Percentiles rank a stretch among this genome's conserved stretches.
Conservation (phyloP, 805 yeast species). For the Tetrapisispora iriomotensis region DNA sequence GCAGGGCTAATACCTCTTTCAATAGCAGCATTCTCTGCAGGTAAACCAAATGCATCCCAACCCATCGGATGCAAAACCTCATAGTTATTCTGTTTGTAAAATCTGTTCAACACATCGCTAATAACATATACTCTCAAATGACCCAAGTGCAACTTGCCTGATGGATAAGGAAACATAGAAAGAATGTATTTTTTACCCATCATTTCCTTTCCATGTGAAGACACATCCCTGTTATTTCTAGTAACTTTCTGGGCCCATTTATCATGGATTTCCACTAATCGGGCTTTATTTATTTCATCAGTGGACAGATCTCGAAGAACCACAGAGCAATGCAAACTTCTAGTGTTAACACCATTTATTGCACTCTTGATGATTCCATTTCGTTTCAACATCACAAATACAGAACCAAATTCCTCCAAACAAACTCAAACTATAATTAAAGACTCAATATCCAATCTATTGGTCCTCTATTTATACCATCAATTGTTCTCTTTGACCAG, state of each 20-base stretch:
- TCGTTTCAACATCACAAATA: too few relatives aligned
- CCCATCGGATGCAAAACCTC: constrained; percentile 94
- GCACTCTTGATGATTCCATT: not conserved
- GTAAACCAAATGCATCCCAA: constrained; percentile 98
- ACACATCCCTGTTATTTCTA: constrained; percentile 9
- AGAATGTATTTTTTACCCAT: constrained; percentile 40
- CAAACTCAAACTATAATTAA: not conserved
- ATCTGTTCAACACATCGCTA: constrained; percentile 74
- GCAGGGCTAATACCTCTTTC: constrained; percentile 73
- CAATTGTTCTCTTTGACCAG: too few relatives aligned
- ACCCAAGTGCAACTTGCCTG: constrained; percentile 88
- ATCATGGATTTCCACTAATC: constrained; percentile 13
- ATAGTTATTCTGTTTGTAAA: constrained; percentile 63
- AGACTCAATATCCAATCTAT: too few relatives aligned
- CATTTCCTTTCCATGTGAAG: constrained; percentile 1
- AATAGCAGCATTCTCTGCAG: constrained; percentile 97
- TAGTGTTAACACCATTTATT: not conserved
- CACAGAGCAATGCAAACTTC: not conserved
- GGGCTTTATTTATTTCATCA: not conserved
- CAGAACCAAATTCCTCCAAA: too few relatives aligned
- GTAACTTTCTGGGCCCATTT: constrained; percentile 23
- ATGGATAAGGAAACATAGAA: constrained; percentile 94
- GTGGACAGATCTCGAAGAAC: not conserved
- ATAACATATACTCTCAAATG: constrained; percentile 90
- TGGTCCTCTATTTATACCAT: too few relatives aligned